phyloP scores from a whole-genome alignment of 495 filamentous ascomycete genomes.

The Xylaria flabelliformis region DNA sequence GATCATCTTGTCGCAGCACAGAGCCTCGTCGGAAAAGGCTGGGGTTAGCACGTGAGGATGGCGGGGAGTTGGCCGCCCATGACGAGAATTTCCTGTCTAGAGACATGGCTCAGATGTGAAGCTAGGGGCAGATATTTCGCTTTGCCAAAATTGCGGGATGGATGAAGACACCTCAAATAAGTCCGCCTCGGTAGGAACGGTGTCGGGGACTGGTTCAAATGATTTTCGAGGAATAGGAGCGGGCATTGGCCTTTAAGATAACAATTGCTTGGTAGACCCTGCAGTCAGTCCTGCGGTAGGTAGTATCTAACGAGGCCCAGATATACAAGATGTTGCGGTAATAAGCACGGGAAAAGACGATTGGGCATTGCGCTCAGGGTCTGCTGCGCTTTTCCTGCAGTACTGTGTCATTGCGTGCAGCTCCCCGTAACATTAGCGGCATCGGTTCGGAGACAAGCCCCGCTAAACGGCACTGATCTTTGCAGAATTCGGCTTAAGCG shows the following conservation, averaged over 20 bases:
- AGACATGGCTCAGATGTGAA: constrained; percentile 29
- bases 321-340: constrained; percentile 1
- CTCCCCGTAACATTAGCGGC: constrained; percentile 17
- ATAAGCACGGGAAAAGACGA: not conserved
- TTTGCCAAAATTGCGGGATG: not conserved
- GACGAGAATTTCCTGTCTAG: constrained; percentile 31
- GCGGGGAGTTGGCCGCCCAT: constrained; percentile 28
- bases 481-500: constrained; percentile 9
- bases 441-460: constrained; percentile 5
- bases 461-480: constrained; percentile 13
- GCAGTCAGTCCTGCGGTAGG: not conserved
- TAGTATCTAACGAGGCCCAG: not conserved
- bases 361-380: not conserved
- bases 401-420: constrained; percentile 20
- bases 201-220: not conserved
- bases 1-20: constrained; percentile 47
- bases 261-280: constrained; percentile 7
- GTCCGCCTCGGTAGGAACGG: not conserved
- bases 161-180: not conserved
- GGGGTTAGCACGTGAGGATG: constrained; percentile 24
- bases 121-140: not conserved
- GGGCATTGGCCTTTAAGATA: constrained; percentile 14
- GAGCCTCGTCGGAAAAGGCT: constrained; percentile 37
- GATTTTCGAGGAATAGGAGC: not conserved
- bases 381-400: not conserved